Evolutionary conservation across 768 basidiomycete species (phyloP).

Genomic region (Leccinum incarnatum): DNA sequence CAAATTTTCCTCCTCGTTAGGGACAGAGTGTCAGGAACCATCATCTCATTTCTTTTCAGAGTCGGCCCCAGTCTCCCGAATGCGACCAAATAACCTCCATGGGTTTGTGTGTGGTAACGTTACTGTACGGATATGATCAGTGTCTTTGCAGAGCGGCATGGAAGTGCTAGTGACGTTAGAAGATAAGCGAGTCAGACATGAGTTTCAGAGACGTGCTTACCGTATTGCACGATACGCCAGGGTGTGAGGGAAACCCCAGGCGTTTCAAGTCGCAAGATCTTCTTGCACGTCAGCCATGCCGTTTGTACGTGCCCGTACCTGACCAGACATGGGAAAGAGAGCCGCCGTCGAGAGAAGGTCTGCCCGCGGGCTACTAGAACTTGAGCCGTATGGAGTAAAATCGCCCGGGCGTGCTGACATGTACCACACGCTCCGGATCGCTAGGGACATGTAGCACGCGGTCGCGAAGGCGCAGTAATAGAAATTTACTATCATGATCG

Average conservation of each 20-base stretch:
- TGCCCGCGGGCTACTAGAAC: background rate
- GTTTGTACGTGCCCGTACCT: conserved; percentile 5
- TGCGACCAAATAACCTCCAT: background rate
- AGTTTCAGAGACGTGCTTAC: conserved; percentile 2
- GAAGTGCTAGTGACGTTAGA: conserved; percentile 13
- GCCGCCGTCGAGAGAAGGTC: background rate
- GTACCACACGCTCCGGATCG: background rate
- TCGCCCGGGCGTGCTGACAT: background rate
- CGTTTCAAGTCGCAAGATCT: conserved; percentile 16
- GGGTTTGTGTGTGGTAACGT: background rate
- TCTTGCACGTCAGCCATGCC: background rate
- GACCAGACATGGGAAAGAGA: background rate
- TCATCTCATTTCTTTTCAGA: background rate
- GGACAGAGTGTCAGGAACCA: background rate
- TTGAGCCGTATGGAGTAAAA: background rate
- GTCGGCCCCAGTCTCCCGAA: background rate
- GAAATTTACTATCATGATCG: background rate
- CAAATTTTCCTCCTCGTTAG: background rate
- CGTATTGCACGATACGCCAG: background rate
- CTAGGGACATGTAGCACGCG: background rate
- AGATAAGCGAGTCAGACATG: conserved; percentile 15
- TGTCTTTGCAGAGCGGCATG: background rate
- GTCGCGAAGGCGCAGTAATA: background rate
- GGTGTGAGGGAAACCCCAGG: background rate
- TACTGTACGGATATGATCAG: background rate